Conservation (phyloP, 73 alveolate species). For the Uronychia binucleata region DNA sequence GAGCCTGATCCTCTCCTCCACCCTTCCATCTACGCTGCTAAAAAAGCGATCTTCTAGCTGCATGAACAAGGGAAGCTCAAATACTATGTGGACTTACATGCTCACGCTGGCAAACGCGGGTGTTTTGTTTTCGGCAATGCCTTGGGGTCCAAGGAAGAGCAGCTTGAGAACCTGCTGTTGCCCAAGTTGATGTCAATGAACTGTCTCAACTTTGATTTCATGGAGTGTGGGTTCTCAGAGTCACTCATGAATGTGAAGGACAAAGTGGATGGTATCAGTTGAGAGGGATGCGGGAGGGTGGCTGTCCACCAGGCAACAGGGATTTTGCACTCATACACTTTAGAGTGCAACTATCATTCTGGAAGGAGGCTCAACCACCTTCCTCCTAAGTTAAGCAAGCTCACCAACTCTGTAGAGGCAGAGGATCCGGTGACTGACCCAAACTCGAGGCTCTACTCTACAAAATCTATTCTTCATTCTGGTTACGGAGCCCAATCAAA, state of each 20-base stretch:
- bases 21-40: conserved; percentile 71
- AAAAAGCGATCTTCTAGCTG: conserved; percentile 38
- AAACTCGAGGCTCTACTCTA: no score
- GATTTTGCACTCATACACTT: conserved; percentile 68
- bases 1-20: conserved; percentile 51
- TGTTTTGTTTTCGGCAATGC: conserved; percentile 75
- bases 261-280: conserved; percentile 47
- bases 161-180: conserved; percentile 74
- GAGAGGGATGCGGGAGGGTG: conserved; percentile 80
- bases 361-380: conserved; percentile 39
- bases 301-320: conserved; percentile 64
- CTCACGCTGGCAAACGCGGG: conserved; percentile 68
- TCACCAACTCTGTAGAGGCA: conserved; percentile 30
- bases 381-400: conserved; percentile 43
- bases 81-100: conserved; percentile 65
- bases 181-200: conserved; percentile 63
- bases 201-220: conserved; percentile 57
- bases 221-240: conserved; percentile 63
- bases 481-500: no score
- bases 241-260: conserved; percentile 62
- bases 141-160: conserved; percentile 25
- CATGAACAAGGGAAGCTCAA: conserved; percentile 31
- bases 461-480: no score
- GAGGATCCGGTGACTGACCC: conserved; percentile 48
- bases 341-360: conserved; percentile 65